Evolutionary conservation across 164 flowering plant species (phyloP), one percentile per base, ranked within the genome.

Genomic region (Nelumbo lutea): DNA sequence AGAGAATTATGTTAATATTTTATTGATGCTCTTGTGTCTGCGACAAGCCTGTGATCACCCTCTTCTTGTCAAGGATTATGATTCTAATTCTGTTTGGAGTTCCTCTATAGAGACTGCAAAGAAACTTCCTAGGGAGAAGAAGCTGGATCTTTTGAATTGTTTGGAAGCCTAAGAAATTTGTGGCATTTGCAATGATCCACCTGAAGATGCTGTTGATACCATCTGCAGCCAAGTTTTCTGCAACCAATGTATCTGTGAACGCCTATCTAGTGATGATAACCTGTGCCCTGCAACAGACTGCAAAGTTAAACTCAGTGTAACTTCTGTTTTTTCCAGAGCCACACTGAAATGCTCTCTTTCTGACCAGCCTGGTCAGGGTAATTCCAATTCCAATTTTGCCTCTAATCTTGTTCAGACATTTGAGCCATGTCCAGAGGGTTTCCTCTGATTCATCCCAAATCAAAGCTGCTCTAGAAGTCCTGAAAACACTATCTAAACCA

Each of bases 21-120:
- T 96, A 70, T 27, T 27, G 27, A 27, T 27, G 27, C 27, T 27
- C 27, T 27, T 27, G 27, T 0, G 27, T 27, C 27, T 96, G 74
- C 87, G 99, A 56, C 99, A 96, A 78, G 98, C 99, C 72, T 96
- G 99, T 82, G 96, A 91, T 85, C 98, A 93, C 71, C 99, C 97
- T 64, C 84, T 81, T 76, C 91, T 96, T 71, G 95, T 93, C 27
- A 88, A 75, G 72, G 90, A 87, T 61, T 79, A 63, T 73, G 80
- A 80, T 77, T 82, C 93, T 61, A 77, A 69, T 73, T 81, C 91
- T 55, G 73, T 76, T 13, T 81, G 83, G 84, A 80, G 61, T 67
- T 78, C 91, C 52, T 87, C 98, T 46, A 62, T 84, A 66, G 87
- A 86, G 75, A 74, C 52, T 69, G 99, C 95, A 39, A 91, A 81